A percentile compares a stretch with the other conserved stretches of the same genome.
These are phyloP conservation scores for Fusarium bactridioides DNA, from an alignment of 2,329 filamentous ascomycete genomes.

Conservation along the genomic window DNA sequence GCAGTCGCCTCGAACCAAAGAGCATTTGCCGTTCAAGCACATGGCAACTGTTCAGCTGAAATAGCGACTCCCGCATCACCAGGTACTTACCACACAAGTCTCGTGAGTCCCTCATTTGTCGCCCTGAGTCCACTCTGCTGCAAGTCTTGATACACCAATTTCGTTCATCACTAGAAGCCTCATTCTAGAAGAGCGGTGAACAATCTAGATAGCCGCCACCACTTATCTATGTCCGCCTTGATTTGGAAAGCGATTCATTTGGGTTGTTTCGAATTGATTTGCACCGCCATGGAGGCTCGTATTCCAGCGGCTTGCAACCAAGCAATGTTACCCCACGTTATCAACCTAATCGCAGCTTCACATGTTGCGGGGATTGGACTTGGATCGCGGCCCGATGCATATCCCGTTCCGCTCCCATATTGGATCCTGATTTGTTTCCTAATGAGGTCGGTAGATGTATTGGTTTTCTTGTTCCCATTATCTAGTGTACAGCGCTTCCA, in stretches of 20 bases:
- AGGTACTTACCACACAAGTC: conserved; percentile 7
- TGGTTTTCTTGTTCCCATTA: conserved; percentile 40
- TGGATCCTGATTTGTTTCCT: conserved; percentile 5
- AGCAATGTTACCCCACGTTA: not conserved
- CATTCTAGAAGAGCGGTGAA: conserved; percentile 38
- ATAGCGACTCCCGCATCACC: conserved; percentile 4
- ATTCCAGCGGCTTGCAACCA: not conserved
- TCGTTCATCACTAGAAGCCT: conserved; percentile 8
- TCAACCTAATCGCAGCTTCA: not conserved
- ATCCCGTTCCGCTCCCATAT: conserved; percentile 18
- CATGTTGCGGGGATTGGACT: not conserved
- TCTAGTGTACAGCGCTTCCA: conserved; percentile 43
- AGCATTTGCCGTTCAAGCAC: conserved; percentile 11
- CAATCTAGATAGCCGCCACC: conserved; percentile 8
- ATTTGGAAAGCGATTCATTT: not conserved
- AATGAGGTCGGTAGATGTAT: conserved; percentile 28
- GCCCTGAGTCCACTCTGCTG: conserved; percentile 12
- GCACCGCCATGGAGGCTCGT: not conserved
- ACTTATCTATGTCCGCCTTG: not conserved
- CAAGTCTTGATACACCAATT: conserved; percentile 12
- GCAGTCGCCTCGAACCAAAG: conserved; percentile 1
- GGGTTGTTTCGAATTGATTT: conserved; percentile 2
- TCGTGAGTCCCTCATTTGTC: conserved; percentile 15
- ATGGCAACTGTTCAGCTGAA: conserved; percentile 23
- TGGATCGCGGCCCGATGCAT: not conserved